A percentile compares a stretch with the other conserved stretches of the same genome.
Conservation (phyloP, 2,329 filamentous ascomycete genomes). For the Capronia americana region DNA sequence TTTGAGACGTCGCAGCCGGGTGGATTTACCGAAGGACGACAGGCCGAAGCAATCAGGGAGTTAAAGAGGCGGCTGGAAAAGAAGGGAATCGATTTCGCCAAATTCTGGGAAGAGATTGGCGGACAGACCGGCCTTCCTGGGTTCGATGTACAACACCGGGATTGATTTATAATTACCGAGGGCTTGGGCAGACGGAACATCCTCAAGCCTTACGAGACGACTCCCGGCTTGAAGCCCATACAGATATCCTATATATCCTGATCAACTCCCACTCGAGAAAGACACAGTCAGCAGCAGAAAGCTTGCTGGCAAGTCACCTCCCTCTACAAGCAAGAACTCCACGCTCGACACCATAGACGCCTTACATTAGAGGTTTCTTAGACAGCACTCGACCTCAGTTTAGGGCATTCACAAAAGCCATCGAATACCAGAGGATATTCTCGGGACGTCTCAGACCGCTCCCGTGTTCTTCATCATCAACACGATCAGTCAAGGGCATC, state of each 20-base stretch:
- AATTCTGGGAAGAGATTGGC: conserved; percentile 74
- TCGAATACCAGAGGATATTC: too few relatives aligned
- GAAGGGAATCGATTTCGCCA: conserved; percentile 81
- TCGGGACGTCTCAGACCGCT: too few relatives aligned
- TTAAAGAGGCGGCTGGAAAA: conserved; percentile 76
- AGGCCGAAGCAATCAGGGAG: conserved; percentile 73
- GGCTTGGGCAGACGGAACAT: not conserved
- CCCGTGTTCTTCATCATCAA: too few relatives aligned
- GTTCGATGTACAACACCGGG: conserved; percentile 39
- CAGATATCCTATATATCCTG: not conserved
- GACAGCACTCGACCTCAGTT: too few relatives aligned
- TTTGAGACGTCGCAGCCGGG: conserved; percentile 80
- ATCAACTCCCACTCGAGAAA: not conserved
- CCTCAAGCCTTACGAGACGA: not conserved
- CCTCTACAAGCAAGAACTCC: too few relatives aligned
- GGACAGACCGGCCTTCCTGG: conserved; percentile 65
- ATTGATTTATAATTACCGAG: not conserved
- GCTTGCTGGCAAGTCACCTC: not conserved
- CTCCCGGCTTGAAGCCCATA: not conserved
- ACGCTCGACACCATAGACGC: too few relatives aligned
- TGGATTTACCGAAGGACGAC: conserved; percentile 76
- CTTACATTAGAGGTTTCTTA: too few relatives aligned
- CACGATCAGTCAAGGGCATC: too few relatives aligned
- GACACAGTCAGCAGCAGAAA: not conserved
- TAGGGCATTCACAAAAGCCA: too few relatives aligned